Evolutionary conservation across 352 stramenopile species (phyloP).

Genomic region (Globisporangium paddicum): DNA sequence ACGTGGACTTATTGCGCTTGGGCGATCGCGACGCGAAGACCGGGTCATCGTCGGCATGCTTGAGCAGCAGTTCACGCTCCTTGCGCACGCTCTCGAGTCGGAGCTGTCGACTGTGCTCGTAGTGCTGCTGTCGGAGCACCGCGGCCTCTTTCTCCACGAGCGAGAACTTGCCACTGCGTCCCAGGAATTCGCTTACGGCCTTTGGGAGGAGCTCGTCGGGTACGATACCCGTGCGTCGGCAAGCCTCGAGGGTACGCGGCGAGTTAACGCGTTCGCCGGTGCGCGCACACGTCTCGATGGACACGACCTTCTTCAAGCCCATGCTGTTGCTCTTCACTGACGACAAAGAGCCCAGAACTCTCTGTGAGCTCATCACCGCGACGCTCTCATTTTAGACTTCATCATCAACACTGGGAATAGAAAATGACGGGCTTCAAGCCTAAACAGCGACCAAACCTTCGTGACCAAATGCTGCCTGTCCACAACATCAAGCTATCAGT

Average conservation of each 20-base stretch:
- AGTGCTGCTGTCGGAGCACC: constrained; percentile 63
- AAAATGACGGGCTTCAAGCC: no score
- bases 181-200: background rate
- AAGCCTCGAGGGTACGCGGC: constrained; percentile 64
- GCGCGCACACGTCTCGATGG: constrained; percentile 38
- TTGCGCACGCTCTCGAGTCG: constrained; percentile 53
- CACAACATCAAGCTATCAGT: no score
- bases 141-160: constrained; percentile 72
- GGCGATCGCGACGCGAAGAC: background rate
- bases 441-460: no score
- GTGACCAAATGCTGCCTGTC: no score
- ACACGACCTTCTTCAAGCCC: constrained; percentile 38
- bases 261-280: constrained; percentile 56
- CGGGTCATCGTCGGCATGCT: constrained; percentile 3
- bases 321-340: constrained; percentile 3
- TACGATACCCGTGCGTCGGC: constrained; percentile 60
- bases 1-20: background rate
- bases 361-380: no score
- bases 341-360: background rate
- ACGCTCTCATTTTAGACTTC: background rate
- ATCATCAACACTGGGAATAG: background rate
- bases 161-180: constrained; percentile 32
- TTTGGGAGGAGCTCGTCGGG: constrained; percentile 62
- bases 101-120: constrained; percentile 57
- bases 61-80: constrained; percentile 36